Evolutionary conservation across 169 alveolate species (phyloP).

Genomic region (Eimeria necatrix): DNA sequence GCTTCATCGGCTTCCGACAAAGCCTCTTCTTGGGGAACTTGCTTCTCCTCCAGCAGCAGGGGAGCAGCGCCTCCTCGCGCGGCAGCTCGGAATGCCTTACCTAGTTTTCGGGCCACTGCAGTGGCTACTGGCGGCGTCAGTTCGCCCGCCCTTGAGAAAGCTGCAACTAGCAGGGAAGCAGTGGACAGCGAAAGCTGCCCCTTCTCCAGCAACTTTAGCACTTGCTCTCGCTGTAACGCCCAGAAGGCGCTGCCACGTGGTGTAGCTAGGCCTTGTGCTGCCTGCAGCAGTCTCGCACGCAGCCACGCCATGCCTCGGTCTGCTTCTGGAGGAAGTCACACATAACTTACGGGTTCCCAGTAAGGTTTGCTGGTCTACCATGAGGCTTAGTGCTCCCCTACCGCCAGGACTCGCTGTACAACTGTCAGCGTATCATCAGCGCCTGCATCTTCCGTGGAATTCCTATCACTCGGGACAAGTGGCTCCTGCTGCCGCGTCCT

Average conservation of each 20-base stretch:
- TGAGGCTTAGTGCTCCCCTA: not conserved
- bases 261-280: not conserved
- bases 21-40: not conserved
- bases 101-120: constrained; percentile 14
- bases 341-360: not conserved
- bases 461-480: not conserved
- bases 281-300: constrained; percentile 37
- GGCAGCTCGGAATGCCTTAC: constrained; percentile 39
- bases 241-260: constrained; percentile 30
- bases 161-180: not conserved
- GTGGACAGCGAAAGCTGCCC: constrained; percentile 16
- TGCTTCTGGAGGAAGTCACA: too few relatives aligned
- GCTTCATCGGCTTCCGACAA: not conserved
- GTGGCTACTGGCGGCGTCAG: constrained; percentile 55
- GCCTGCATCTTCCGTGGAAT: not conserved
- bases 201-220: not conserved
- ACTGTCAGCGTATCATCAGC: not conserved
- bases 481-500: not conserved
- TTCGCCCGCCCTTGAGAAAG: constrained; percentile 57
- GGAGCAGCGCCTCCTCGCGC: constrained; percentile 4
- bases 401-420: not conserved
- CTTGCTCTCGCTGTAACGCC: constrained; percentile 47
- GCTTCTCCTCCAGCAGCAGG: not conserved
- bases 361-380: not conserved
- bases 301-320: not conserved